These are phyloP conservation scores for Globisporangium uncinulatum DNA, from an alignment of 352 stramenopile genomes.

Conservation along the genomic window DNA sequence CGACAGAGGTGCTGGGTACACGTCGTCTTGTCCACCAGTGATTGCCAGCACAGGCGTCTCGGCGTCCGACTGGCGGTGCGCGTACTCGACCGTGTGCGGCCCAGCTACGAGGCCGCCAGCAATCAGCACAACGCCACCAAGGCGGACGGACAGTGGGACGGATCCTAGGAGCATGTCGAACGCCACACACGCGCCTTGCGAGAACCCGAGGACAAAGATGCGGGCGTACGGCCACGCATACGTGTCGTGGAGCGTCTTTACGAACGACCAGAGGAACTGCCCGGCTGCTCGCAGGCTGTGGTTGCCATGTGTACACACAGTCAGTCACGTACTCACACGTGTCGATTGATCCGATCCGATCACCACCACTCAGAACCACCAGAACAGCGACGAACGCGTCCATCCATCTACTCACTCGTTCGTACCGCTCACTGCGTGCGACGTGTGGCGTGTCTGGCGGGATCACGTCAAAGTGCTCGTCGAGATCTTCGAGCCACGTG, in stretches of 20 bases:
- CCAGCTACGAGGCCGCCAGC: constrained; percentile 37
- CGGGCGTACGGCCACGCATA: constrained; percentile 48
- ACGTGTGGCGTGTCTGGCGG: constrained; percentile 24
- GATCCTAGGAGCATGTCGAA: constrained; percentile 50
- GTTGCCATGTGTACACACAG: neutral
- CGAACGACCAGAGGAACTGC: constrained; percentile 39
- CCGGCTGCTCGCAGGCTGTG: constrained; percentile 28
- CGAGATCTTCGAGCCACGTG: constrained; percentile 54
- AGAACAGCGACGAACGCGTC: neutral
- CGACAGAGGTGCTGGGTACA: constrained; percentile 33
- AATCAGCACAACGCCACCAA: constrained; percentile 50
- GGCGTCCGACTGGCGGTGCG: constrained; percentile 1
- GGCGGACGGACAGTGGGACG: constrained; percentile 7
- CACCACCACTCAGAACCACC: neutral
- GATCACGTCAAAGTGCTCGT: constrained; percentile 44
- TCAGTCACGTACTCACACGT: neutral
- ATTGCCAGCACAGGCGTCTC: constrained; percentile 46
- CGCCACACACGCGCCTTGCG: constrained; percentile 55
- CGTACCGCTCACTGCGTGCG: constrained; percentile 38
- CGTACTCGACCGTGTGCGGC: constrained; percentile 14
- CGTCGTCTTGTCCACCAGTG: constrained; percentile 23
- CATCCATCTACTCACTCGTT: neutral
- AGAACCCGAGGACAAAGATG: constrained; percentile 63
- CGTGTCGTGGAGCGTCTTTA: constrained; percentile 34
- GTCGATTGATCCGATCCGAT: neutral